Conservation (phyloP, 129 eudicot species). For the Chrysanthemum seticuspe region DNA sequence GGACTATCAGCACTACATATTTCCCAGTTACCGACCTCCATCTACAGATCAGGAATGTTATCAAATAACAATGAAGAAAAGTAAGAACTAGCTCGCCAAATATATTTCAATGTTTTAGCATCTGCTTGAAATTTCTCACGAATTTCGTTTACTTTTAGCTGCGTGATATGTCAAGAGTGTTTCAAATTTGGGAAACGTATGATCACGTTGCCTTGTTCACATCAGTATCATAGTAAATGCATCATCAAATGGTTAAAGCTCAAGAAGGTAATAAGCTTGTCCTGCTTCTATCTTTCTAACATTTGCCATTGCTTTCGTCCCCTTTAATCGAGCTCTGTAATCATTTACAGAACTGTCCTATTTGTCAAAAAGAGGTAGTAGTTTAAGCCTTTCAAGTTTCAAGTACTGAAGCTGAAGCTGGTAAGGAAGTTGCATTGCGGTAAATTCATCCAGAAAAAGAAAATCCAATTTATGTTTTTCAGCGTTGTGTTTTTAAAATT, state of each 20-base stretch:
- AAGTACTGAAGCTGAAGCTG: slow-evolving; percentile 16
- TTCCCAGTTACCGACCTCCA: slow-evolving; percentile 63
- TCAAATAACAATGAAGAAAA: slow-evolving; percentile 53
- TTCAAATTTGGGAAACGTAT: slow-evolving; percentile 47
- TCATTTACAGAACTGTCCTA: slow-evolving; percentile 57
- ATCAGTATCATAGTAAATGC: slow-evolving; percentile 66
- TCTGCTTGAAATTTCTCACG: background rate
- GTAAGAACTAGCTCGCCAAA: slow-evolving; percentile 26
- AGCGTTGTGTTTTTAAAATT: background rate
- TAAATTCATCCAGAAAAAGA: background rate
- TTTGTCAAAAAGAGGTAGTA: slow-evolving; percentile 63
- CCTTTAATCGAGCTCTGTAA: background rate
- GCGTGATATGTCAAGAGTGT: slow-evolving; percentile 56
- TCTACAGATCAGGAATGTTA: slow-evolving; percentile 57
- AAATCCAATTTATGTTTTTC: slow-evolving; percentile 12
- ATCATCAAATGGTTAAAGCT: slow-evolving; percentile 55
- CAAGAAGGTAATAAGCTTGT: slow-evolving; percentile 44
- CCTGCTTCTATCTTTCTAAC: background rate
- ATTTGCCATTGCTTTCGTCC: background rate
- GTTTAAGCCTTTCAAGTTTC: slow-evolving; percentile 23
- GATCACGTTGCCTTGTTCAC: slow-evolving; percentile 65
- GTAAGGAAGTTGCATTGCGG: slow-evolving; percentile 3
- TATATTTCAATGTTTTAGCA: background rate
- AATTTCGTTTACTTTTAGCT: slow-evolving; percentile 35
- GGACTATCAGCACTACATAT: slow-evolving; percentile 56